Evolutionary conservation across 73 alveolate genomes (phyloP).

Genomic region (Paramecium caudatum): DNA sequence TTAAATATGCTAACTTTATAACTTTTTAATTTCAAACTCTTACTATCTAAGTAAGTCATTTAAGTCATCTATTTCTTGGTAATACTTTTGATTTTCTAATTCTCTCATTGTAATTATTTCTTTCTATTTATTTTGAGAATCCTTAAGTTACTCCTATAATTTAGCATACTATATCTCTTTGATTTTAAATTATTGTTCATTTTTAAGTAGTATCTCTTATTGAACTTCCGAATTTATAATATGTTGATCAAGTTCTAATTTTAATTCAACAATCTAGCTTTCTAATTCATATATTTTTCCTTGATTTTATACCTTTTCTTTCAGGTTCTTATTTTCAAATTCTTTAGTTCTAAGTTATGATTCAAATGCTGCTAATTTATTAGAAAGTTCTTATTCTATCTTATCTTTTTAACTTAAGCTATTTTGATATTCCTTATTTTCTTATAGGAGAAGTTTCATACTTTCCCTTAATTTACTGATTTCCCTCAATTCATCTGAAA

Average conservation of each 20-base stretch:
- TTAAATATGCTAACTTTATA: background rate
- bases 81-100: background rate
- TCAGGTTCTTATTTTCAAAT: background rate
- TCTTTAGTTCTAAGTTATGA: background rate
- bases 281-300: slow-evolving; percentile 9
- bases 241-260: slow-evolving; percentile 1
- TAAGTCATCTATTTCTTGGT: background rate
- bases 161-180: background rate
- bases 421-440: background rate
- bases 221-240: background rate
- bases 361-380: background rate
- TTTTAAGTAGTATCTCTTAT: background rate
- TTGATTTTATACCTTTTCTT: background rate
- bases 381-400: background rate
- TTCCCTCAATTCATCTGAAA: background rate
- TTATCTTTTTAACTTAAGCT: background rate
- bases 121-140: background rate
- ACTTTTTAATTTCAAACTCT: slow-evolving; percentile 15
- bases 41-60: background rate
- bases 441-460: background rate
- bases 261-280: background rate
- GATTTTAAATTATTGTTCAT: background rate
- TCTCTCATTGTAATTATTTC: slow-evolving; percentile 12
- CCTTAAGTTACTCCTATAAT: slow-evolving; percentile 11
- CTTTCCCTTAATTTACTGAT: background rate